Evolutionary conservation across 1,139 yeast species (phyloP), one percentile per base, ranked within the genome.

Genomic region (Pichia sp.): DNA sequence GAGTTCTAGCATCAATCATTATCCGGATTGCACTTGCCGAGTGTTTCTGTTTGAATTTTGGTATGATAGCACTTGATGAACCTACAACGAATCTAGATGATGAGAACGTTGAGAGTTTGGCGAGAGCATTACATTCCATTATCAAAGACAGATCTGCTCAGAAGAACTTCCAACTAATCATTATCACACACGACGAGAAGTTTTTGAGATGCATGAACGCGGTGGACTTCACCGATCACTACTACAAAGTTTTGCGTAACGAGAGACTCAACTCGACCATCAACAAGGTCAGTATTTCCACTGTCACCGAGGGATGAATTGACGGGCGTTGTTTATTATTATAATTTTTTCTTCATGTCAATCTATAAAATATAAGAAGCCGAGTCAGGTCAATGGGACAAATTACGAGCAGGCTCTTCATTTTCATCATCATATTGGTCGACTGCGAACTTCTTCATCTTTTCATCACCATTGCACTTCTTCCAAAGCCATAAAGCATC

Each of bases 401-500:
- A n/a, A n/a, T n/a, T n/a, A n/a, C n/a, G n/a, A n/a, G n/a, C n/a
- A n/a, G n/a, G n/a, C n/a, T n/a, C n/a, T 21, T 21, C 11, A 9
- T 21, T 21, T 21, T 21, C 22, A 21, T 11, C 14, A 23, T 8
- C n/a, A n/a, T 19, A 3, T 12, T 29, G 7, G 24, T 11, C n/a
- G 3, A 14, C 38, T 59, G 58, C 11, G 21, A 23, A 36, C 13
- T 32, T 37, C 20, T 32, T 30, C 10, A 39, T 30, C 24, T 30
- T 33, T 38, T 32, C 31, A 33, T 39, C 62, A 3, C 87, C 87
- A 5, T 84, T 84, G n/a, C 84, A 87, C 51, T 78, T 73, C 49
- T 71, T 78, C 91, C 94, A 86, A 36, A 88, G 64, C 96, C 97
- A 91, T 29, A 91, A 67, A 0, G 97, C 96, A 48, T 91, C 98